phyloP scores from a whole-genome alignment of 768 basidiomycete species.

The Boletus rufocinnamomeus region DNA sequence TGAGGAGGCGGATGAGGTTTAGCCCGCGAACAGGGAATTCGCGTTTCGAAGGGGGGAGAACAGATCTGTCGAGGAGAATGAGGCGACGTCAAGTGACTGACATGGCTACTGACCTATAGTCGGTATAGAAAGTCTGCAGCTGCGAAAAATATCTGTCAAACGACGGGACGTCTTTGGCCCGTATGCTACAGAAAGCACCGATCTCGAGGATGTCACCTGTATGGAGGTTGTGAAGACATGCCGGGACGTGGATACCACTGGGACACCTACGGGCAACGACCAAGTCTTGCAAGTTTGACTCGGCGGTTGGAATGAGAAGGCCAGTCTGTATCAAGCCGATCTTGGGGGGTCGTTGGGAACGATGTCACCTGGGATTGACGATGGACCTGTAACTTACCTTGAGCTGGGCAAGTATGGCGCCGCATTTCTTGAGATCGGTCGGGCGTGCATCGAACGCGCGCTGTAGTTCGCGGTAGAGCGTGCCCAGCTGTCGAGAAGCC shows the following conservation, averaged over 20 bases:
- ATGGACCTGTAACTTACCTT: constrained; percentile 51
- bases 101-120: constrained; percentile 60
- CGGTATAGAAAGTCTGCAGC: constrained; percentile 86
- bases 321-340: constrained; percentile 77
- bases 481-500: constrained; percentile 54
- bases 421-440: constrained; percentile 69
- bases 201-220: constrained; percentile 94
- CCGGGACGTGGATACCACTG: background rate
- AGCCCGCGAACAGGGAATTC: constrained; percentile 90
- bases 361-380: background rate
- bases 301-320: constrained; percentile 69
- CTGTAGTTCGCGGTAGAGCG: constrained; percentile 66
- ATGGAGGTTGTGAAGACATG: background rate
- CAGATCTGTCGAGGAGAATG: constrained; percentile 45
- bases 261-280: constrained; percentile 65
- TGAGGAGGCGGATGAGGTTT: constrained; percentile 91
- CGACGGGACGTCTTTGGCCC: constrained; percentile 82
- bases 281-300: constrained; percentile 66
- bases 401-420: constrained; percentile 63
- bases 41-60: constrained; percentile 80
- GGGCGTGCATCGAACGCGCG: constrained; percentile 65
- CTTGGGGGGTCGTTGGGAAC: constrained; percentile 39
- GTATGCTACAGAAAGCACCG: constrained; percentile 92
- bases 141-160: constrained; percentile 96
- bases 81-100: constrained; percentile 8